Percentiles rank a stretch among this genome's conserved stretches.
Conservation (phyloP, 1,139 yeast species). For the Geotrichum cucujoidarum region DNA sequence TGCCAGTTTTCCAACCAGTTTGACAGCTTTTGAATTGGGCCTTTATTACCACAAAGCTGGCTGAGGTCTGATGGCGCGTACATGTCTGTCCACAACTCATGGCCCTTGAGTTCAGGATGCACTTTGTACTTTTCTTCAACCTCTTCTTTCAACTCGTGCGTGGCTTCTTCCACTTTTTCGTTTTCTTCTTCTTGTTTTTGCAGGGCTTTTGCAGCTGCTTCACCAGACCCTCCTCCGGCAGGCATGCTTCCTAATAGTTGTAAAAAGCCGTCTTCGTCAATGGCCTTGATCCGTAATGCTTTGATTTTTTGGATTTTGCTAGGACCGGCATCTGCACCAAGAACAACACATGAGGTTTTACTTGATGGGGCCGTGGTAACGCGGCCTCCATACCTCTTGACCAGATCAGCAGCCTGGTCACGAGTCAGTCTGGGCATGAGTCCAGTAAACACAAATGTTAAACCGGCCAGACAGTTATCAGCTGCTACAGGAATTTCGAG, state of each 20-base stretch:
- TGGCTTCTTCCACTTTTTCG: slow-evolving; percentile 47
- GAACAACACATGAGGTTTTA: slow-evolving; percentile 80
- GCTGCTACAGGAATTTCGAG: slow-evolving; percentile 67
- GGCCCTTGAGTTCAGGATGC: slow-evolving; percentile 2
- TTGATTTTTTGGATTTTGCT: slow-evolving; percentile 82
- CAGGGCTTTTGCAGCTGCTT: slow-evolving; percentile 66
- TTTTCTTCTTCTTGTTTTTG: slow-evolving; percentile 67
- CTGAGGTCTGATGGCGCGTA: slow-evolving; percentile 75
- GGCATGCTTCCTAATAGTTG: slow-evolving; percentile 77
- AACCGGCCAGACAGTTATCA: slow-evolving; percentile 77
- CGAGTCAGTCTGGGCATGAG: slow-evolving; percentile 75
- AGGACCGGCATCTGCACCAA: slow-evolving; percentile 97
- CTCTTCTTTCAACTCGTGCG: slow-evolving; percentile 40
- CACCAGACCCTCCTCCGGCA: slow-evolving; percentile 83
- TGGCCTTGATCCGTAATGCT: slow-evolving; percentile 67
- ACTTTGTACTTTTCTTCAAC: slow-evolving; percentile 31
- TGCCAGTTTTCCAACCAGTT: slow-evolving; percentile 83
- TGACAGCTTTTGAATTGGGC: slow-evolving; percentile 58
- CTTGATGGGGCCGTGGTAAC: slow-evolving; percentile 84
- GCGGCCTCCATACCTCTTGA: slow-evolving; percentile 85
- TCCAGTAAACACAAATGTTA: slow-evolving; percentile 93
- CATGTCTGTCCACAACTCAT: slow-evolving; percentile 75
- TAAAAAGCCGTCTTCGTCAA: slow-evolving; percentile 81
- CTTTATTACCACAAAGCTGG: slow-evolving; percentile 90
- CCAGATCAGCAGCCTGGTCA: slow-evolving; percentile 66